Base-by-base conservation (phyloP, 371 early-diverging fungal genomes). In the Mortierella sp. region DNA sequence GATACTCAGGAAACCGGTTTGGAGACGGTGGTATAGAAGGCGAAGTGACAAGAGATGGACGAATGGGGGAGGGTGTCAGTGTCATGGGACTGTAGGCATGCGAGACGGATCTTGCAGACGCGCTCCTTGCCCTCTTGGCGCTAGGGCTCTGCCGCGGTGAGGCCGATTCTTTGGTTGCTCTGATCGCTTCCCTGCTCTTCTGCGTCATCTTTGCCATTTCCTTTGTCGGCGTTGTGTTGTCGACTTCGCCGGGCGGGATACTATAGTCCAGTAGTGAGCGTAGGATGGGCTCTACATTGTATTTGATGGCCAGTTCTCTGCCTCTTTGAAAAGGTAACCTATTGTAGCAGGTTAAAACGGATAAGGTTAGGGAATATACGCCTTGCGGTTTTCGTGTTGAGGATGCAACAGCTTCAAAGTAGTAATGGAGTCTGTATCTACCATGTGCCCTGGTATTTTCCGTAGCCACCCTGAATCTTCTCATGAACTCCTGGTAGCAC, bases 381-480 rank as follows among this genome's bases (percentile, higher is more conserved):
- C n/a, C n/a, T n/a, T n/a, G n/a, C n/a, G n/a, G n/a, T n/a, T n/a
- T n/a, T n/a, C n/a, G n/a, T n/a, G n/a, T n/a, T n/a, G n/a, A n/a
- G n/a, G n/a, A n/a, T n/a, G n/a, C n/a, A n/a, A n/a, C n/a, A n/a
- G n/a, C n/a, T n/a, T n/a, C n/a, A n/a, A n/a, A n/a, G n/a, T 14
- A 34, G 37, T 14, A 34, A 34, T 0, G 14, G 14, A 34, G 37
- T 11, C 37, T 4, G 37, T 17, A 44, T n/a, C n/a, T 48, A 48
- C 49, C 28, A 27, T 1, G 27, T 95, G 64, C 97, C 97, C 83
- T 97, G 96, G 73, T 95, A 96, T 82, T 96, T 96, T 30, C 97
- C 97, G 62, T 97, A 96, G 12, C 97, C 97, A 15, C 97, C 97
- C 80, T 96, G 97, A 6, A 97, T 91, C 76, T 96, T 96, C 57